Percentiles rank a stretch among this genome's conserved stretches.
Evolutionary conservation across 257 asterid species (phyloP).

Genomic region (Orobanche coerulescens): DNA sequence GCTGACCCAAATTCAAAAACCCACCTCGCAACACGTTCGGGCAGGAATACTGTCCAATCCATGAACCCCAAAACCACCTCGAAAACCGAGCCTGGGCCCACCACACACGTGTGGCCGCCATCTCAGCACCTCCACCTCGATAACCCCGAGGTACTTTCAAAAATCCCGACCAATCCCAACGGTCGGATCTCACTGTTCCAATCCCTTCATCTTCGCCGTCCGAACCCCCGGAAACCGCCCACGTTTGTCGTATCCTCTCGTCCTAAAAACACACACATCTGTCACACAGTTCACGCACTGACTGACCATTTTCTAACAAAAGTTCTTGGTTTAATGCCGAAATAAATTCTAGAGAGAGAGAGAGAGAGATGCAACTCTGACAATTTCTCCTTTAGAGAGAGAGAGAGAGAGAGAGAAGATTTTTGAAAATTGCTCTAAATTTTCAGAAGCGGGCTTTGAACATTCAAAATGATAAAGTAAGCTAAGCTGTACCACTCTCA

Average conservation of each 20-base stretch:
- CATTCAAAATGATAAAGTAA: constrained; percentile 16
- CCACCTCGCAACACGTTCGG: constrained; percentile 26
- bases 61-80: background rate
- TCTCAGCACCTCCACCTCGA: constrained; percentile 26
- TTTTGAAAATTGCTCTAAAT: constrained; percentile 40
- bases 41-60: constrained; percentile 15
- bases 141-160: constrained; percentile 34
- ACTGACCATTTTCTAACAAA: background rate
- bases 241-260: constrained; percentile 1
- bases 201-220: constrained; percentile 36
- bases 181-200: constrained; percentile 43
- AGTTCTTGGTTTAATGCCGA: background rate
- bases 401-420: constrained; percentile 28
- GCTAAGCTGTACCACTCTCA: constrained; percentile 27
- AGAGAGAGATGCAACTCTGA: constrained; percentile 32
- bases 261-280: background rate
- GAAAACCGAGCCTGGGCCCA: constrained; percentile 14
- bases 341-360: constrained; percentile 17
- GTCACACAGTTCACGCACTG: constrained; percentile 17
- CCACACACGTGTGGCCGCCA: constrained; percentile 34
- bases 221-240: constrained; percentile 17
- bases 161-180: constrained; percentile 51
- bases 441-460: constrained; percentile 19
- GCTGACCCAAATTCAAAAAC: too few species aligned
- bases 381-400: constrained; percentile 33